Conservation (phyloP, 148 eudicot species). For the Rheum nobile region DNA sequence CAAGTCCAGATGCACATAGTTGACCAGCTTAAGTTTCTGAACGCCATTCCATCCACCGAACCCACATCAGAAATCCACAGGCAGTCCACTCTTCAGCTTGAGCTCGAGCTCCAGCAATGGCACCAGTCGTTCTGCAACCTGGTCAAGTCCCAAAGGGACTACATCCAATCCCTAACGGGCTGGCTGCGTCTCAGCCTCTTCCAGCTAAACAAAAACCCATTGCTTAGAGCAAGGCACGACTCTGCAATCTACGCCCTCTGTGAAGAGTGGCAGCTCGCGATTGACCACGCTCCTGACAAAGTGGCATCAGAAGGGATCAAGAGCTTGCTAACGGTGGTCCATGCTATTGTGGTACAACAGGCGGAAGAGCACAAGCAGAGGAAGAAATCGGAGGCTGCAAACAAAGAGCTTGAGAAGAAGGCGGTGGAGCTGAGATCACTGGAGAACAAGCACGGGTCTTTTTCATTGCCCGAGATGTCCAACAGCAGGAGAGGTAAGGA, state of each 20-base stretch:
- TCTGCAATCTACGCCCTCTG: slow-evolving; percentile 77
- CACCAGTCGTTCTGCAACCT: slow-evolving; percentile 68
- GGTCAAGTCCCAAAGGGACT: slow-evolving; percentile 63
- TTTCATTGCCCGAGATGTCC: slow-evolving; percentile 26
- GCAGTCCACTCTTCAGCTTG: slow-evolving; percentile 81
- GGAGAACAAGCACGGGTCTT: slow-evolving; percentile 53
- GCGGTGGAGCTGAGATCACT: slow-evolving; percentile 41
- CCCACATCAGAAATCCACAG: slow-evolving; percentile 85
- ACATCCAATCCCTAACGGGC: slow-evolving; percentile 64
- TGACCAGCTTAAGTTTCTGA: slow-evolving; percentile 77
- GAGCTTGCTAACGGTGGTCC: slow-evolving; percentile 47
- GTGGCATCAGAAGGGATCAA: slow-evolving; percentile 87
- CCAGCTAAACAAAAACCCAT: slow-evolving; percentile 46
- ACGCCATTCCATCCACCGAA: slow-evolving; percentile 44
- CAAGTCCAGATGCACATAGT: slow-evolving; percentile 93
- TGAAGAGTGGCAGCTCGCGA: slow-evolving; percentile 78
- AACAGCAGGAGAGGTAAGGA: slow-evolving; percentile 28
- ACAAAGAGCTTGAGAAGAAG: slow-evolving; percentile 68
- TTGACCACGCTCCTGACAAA: slow-evolving; percentile 68
- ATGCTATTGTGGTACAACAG: slow-evolving; percentile 71
- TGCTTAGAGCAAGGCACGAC: slow-evolving; percentile 40
- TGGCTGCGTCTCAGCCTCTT: slow-evolving; percentile 97
- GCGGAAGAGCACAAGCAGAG: slow-evolving; percentile 70
- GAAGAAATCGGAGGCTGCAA: slow-evolving; percentile 55
- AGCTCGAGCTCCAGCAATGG: slow-evolving; percentile 90